phyloP scores from a whole-genome alignment of 2,329 filamentous ascomycete genomes.

The Sphaceloma murrayae region DNA sequence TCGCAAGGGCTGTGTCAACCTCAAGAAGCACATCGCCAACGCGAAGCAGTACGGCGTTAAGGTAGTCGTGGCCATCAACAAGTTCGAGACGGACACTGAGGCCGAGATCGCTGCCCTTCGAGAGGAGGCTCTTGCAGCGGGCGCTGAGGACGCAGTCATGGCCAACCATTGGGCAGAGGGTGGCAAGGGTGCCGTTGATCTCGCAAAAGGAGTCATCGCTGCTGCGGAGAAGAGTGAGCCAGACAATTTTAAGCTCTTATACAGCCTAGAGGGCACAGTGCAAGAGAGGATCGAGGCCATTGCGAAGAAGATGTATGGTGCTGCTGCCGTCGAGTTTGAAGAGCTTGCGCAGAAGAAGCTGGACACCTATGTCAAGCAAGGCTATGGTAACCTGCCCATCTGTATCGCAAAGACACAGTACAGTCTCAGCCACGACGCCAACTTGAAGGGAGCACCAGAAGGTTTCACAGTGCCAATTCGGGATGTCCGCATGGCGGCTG shows the following conservation, averaged over 20 bases:
- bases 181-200: conserved; percentile 77
- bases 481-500: conserved; percentile 87
- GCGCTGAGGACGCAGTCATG: conserved; percentile 85
- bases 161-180: conserved; percentile 97
- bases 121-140: conserved; percentile 83
- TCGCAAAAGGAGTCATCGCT: conserved; percentile 76
- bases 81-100: conserved; percentile 86
- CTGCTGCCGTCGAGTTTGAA: conserved; percentile 79
- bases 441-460: conserved; percentile 86
- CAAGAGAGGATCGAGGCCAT: conserved; percentile 88
- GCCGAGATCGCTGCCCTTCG: conserved; percentile 83
- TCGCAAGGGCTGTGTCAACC: conserved; percentile 80
- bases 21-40: conserved; percentile 90
- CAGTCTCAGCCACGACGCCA: conserved; percentile 83
- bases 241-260: conserved; percentile 78
- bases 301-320: conserved; percentile 89
- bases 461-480: conserved; percentile 92
- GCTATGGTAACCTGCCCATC: conserved; percentile 85
- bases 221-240: conserved; percentile 67
- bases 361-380: conserved; percentile 85
- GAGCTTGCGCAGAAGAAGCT: conserved; percentile 94
- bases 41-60: conserved; percentile 83
- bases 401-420: conserved; percentile 99
- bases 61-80: conserved; percentile 95
- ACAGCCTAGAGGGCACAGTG: conserved; percentile 66